phyloP scores from a whole-genome alignment of 257 asterid species.

The Salvia hispanica region DNA sequence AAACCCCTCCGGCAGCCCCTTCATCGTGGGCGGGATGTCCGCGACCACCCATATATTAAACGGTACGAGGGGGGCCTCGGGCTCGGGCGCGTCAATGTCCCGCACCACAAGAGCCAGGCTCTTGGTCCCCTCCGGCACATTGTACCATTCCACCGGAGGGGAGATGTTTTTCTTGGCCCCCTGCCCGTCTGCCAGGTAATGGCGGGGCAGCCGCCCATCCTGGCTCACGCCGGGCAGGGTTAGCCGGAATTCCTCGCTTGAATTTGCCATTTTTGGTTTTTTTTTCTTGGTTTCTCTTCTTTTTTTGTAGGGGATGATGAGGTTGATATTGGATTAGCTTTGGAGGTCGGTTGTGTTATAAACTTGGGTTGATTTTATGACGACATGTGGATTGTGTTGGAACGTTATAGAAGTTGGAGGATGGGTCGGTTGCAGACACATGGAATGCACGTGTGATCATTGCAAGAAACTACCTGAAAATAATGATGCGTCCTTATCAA shows the following conservation, averaged over 20 bases:
- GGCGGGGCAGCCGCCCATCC: constrained; percentile 71
- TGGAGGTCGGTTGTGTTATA: neutral
- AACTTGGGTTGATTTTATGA: neutral
- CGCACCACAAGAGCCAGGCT: constrained; percentile 63
- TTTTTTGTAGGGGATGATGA: neutral
- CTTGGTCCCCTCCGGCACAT: constrained; percentile 62
- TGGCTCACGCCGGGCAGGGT: constrained; percentile 48
- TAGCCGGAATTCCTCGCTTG: constrained; percentile 66
- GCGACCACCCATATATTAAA: constrained; percentile 74
- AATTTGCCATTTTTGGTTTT: constrained; percentile 44
- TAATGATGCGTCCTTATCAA: too few species aligned
- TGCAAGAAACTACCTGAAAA: too few species aligned
- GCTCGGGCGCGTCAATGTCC: constrained; percentile 85
- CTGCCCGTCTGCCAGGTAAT: constrained; percentile 80
- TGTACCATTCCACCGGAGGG: constrained; percentile 90
- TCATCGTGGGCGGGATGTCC: constrained; percentile 68
- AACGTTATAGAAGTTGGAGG: constrained; percentile 30
- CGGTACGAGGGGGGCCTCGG: constrained; percentile 57
- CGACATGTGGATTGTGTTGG: constrained; percentile 35
- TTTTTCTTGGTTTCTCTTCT: neutral
- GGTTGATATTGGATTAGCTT: neutral
- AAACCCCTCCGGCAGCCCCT: constrained; percentile 86
- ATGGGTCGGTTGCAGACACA: constrained; percentile 28
- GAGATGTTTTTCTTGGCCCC: constrained; percentile 66
- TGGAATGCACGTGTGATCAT: constrained; percentile 27